Evolutionary conservation across 352 stramenopile genomes (phyloP).

Genomic region (Globisporangium polare): DNA sequence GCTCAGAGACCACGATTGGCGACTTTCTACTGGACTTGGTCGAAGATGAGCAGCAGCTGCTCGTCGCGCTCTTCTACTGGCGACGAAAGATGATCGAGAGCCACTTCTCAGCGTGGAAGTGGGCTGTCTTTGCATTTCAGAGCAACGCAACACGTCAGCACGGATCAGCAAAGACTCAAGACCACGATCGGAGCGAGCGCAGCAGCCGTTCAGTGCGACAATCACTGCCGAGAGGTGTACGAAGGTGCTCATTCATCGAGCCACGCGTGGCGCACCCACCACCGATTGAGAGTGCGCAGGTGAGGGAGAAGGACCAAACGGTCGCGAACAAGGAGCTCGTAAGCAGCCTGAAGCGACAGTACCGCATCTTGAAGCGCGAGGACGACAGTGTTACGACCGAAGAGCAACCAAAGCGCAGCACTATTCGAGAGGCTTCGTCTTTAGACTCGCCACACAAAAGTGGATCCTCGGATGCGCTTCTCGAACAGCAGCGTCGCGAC

Average conservation of each 20-base stretch:
- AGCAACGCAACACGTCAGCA: background rate
- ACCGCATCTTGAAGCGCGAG: constrained; percentile 7
- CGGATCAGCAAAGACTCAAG: background rate
- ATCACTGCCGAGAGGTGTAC: background rate
- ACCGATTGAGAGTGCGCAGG: background rate
- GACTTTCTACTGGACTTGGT: constrained; percentile 27
- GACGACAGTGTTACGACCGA: background rate
- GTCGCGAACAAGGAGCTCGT: background rate
- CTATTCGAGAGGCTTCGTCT: background rate
- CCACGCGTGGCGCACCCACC: background rate
- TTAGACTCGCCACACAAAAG: background rate
- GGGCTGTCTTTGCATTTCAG: constrained; percentile 9
- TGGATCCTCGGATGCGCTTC: background rate
- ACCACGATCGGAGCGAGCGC: background rate
- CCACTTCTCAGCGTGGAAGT: constrained; percentile 44
- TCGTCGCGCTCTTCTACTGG: constrained; percentile 46
- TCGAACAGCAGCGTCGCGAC: background rate
- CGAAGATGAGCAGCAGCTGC: constrained; percentile 35
- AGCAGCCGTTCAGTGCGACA: background rate
- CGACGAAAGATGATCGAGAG: constrained; percentile 31
- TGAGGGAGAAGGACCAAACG: background rate
- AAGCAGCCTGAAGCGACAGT: constrained; percentile 9
- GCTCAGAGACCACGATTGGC: constrained; percentile 6
- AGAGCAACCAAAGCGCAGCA: background rate
- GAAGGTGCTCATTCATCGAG: background rate